A percentile compares a stretch with the other conserved stretches of the same genome.
phyloP scores from a whole-genome alignment of 2,329 filamentous ascomycete genomes.

The Penicillium verrucosum region DNA sequence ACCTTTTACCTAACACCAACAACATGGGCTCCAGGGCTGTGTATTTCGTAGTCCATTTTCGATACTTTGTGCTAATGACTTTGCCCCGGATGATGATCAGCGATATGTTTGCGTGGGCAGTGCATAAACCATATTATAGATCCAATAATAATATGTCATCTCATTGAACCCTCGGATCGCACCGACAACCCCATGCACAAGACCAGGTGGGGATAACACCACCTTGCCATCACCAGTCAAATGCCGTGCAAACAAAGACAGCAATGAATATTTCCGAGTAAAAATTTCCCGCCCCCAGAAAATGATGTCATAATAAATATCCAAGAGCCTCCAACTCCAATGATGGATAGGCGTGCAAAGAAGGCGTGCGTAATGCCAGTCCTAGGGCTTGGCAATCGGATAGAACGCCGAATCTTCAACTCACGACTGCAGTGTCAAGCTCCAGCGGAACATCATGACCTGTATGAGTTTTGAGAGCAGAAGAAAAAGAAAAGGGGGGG shows the following conservation, averaged over 20 bases:
- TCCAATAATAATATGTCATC: neutral
- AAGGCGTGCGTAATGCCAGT: neutral
- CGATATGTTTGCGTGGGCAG: neutral
- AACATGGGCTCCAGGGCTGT: neutral
- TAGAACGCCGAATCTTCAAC: neutral
- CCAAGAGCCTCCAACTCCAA: neutral
- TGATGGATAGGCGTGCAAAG: neutral
- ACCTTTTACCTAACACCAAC: neutral
- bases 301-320: constrained; percentile 1
- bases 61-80: neutral
- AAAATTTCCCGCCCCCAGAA: neutral
- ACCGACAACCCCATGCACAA: neutral
- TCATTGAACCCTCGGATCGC: neutral
- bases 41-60: neutral
- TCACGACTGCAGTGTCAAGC: neutral
- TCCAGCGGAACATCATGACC: too few relatives aligned
- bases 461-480: too few relatives aligned
- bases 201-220: neutral
- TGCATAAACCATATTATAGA: neutral
- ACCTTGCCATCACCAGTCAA: neutral
- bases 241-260: neutral
- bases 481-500: neutral
- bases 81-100: neutral
- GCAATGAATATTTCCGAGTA: neutral
- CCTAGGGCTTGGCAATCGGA: neutral